Evolutionary conservation across 306 rosid genomes (phyloP), one percentile per base, ranked within the genome.

Genomic region (Canavalia gladiata): DNA sequence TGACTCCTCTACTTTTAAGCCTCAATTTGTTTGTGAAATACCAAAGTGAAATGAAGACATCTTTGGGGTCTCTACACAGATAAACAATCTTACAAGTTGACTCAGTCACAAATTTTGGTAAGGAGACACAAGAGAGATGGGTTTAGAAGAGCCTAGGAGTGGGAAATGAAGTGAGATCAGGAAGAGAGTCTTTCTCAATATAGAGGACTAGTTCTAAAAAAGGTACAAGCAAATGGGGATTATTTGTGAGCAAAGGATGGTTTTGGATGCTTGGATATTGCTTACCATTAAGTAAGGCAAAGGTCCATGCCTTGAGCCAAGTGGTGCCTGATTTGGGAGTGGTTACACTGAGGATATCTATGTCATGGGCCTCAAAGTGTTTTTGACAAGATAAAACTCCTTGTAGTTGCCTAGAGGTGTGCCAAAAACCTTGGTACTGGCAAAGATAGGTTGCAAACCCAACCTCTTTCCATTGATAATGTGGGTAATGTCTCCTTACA

Each of bases 271-370:
- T 31, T 10, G 81, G 43, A 6, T 77, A 64, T 6, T 51, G 30
- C 25, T 64, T 29, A 18, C 74, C 54, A 72, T 77, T 67, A 8
- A 77, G 51, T 5, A 77, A 64, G 5, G 74, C 29, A 28, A 64
- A 77, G 0, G 74, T 35, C 54, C 50, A 66, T 18, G 81, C 81
- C 13, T 77, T 77, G 54, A 77, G 81, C 81, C 81, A 77, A 0
- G 81, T 77, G 28, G 81, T 77, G 59, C 81, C 74, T 35, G 74
- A 33, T 77, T 77, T 77, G 1, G 74, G 74, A 51, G 33, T 35
- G 64, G 30, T 77, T 0, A 50, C 74, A 11, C 64, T 7, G 74
- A 77, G 3, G 7, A 66, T 0, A 13, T 77, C 67, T 0, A 57
- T 39, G n/a, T 64, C 52, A 28, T 50, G 34, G 8, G 81, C 74